These are phyloP conservation scores for Batkoa obscura DNA, from an alignment of 371 early-diverging fungal genomes.

Conservation along the genomic window DNA sequence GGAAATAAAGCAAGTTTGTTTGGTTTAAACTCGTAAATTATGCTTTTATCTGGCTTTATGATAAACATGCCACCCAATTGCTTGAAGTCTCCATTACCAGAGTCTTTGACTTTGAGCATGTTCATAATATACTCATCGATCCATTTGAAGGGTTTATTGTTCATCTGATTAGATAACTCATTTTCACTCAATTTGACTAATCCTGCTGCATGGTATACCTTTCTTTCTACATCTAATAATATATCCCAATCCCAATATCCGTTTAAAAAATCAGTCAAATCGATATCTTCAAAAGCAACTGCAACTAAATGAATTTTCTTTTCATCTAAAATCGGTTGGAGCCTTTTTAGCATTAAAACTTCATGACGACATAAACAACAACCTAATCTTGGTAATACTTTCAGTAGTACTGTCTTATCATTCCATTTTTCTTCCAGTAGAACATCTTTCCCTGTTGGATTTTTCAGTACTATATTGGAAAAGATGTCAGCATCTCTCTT, in stretches of 20 bases:
- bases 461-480: too few species aligned
- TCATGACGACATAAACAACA: background rate
- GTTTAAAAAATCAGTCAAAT: background rate
- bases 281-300: constrained; percentile 1
- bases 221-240: background rate
- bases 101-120: background rate
- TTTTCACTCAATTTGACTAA: background rate
- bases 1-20: background rate
- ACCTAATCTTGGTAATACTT: background rate
- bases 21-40: background rate
- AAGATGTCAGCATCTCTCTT: too few species aligned
- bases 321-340: background rate
- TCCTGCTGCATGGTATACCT: background rate
- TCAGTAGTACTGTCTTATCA: background rate
- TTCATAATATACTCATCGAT: background rate
- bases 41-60: background rate
- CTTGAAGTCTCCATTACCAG: background rate
- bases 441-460: background rate
- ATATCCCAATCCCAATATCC: constrained; percentile 3
- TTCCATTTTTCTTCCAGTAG: background rate
- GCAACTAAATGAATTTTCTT: background rate
- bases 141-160: background rate
- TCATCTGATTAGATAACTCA: background rate
- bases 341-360: background rate
- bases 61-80: background rate